Evolutionary conservation across 2,329 filamentous ascomycete genomes (phyloP), one percentile per base, ranked within the genome.

Genomic region (Pleurostoma richardsiae): DNA sequence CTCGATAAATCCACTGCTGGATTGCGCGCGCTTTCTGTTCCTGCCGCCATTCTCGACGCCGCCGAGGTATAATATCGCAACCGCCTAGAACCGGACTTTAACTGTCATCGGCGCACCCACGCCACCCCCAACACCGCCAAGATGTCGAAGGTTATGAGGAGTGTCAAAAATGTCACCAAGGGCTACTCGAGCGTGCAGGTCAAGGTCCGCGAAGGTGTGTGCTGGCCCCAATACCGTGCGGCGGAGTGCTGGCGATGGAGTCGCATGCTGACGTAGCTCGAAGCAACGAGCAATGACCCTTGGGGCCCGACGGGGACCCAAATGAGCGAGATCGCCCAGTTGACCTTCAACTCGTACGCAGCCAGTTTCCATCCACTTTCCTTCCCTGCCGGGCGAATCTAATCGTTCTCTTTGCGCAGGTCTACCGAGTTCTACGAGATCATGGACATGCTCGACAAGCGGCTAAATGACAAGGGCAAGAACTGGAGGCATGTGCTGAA

Each of bases 381-480:
- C 43, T 45, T 39, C 36, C 33, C 31, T 40, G 10, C 26, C 30
- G 3, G n/a, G 6, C 41, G 42, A 30, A 8, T 36, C 31, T 33
- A 30, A 45, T 33, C 8, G 8, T 36, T 33, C 39, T 44, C 49
- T 50, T 33, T 33, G 39, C 39, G 39, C 54, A 95, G 92, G 63
- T 91, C 90, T 33, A 92, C 87, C 69, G 94, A 97, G 67, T 99
- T 99, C 73, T 96, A 96, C 73, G 92, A 99, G 66, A 96, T 99
- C 60, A 96, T 99, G 86, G 94, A 99, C 67, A 99, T 99, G 90
- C 77, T 99, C 56, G 94, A 99, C 71, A 97, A 97, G 76, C 86
- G 94, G 56, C 74, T 99, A 61, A 99, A 99, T 61, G 94, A 99
- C 70, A 97, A 99, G 70, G 94, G 94, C 63, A 99, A 97, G 78